Base-by-base conservation (phyloP, 2,329 filamentous ascomycete species). In the Penicillium fuscoglaucum region DNA sequence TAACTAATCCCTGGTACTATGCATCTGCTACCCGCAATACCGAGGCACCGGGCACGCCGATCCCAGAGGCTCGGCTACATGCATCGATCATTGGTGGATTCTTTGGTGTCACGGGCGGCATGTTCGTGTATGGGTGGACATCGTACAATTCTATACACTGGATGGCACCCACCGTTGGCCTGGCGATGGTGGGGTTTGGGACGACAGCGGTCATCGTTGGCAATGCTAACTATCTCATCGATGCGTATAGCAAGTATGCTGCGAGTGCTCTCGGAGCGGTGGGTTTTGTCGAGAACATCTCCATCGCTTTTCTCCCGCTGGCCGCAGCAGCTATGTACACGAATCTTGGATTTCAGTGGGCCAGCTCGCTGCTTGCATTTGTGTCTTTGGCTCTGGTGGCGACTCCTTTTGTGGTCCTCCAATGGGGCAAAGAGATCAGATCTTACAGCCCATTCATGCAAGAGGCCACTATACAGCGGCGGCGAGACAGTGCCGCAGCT, bases 161-260 rank as follows among this genome's bases (percentile, higher is more conserved):
- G 70, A 72, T 74, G 12, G 71, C 73, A 4, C 72, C 73, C 1
- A 68, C 66, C 2, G 62, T 63, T 1, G 70, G 68, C 3, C 62
- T 75, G 3, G 72, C 68, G 0, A 66, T 72, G 7, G 69, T 75
- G 2, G 78, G 78, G 0, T 59, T 78, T n/a, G 76, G 70, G 10
- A 78, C 79, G 1, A 74, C 74, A 13, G 70, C 70, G 6, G 80
- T 79, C 21, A 75, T 77, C 58, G 73, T 82, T 60, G 78, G 78
- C 17, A 79, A 78, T 3, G 73, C 80, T 2, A 82, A 82, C 68
- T 80, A 80, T 46, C 68, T 79, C 21, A 76, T 74, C 2, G 79
- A 82, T 60, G 75, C 79, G 0, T 82, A 82, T 53, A 76, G 78
- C 28, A 72, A 76, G 33, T 80, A 79, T 54, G 79, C 80, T 3